Evolutionary conservation across 2,329 filamentous ascomycete species (phyloP), one percentile per base, ranked within the genome.

Genomic region (Thielaviopsis punctulata): DNA sequence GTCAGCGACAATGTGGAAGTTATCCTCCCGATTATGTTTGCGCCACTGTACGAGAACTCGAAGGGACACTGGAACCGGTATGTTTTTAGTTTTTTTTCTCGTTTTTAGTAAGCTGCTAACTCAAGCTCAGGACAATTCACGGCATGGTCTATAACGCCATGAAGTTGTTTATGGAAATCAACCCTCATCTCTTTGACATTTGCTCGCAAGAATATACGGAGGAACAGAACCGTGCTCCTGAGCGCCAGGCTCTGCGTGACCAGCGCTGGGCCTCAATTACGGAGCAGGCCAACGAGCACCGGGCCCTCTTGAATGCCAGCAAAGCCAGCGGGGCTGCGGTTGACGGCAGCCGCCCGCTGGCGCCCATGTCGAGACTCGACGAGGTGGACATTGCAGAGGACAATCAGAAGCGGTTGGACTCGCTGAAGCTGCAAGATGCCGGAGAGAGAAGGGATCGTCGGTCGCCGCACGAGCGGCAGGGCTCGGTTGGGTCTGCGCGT

Each of bases 141-240:
- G 92, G 92, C 64, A 96, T 98, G 90, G 92, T 98, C 10, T 96
- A 96, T 67, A 98, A 96, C 62, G 92, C 92, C 53, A 96, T 98
- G 92, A 98, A 98, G 66, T 77, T 98, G 36, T 98, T 98, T 68
- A 98, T 98, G 92, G 92, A 98, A 66, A 95, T 98, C 62, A 96
- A 96, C 65, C 92, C 92, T 9, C 89, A 95, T 65, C 77, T 98
- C 21, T 98, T 98, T 61, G 92, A 98, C 60, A 92, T 98, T 64
- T 98, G 92, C 69, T 95, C 92, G 33, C 90, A 95, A 63, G 89
- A 96, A 58, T 98, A 98, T 68, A 93, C 89, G 4, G 90, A 96
- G 66, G 84, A 92, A 61, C 90, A 96, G 68, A 94, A 94, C 67
- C 92, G 79, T 57, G 87, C 89, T 3, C 81, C 85, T n/a, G 79